Base-by-base conservation (phyloP, 768 basidiomycete genomes). In the Megacollybia marginata region DNA sequence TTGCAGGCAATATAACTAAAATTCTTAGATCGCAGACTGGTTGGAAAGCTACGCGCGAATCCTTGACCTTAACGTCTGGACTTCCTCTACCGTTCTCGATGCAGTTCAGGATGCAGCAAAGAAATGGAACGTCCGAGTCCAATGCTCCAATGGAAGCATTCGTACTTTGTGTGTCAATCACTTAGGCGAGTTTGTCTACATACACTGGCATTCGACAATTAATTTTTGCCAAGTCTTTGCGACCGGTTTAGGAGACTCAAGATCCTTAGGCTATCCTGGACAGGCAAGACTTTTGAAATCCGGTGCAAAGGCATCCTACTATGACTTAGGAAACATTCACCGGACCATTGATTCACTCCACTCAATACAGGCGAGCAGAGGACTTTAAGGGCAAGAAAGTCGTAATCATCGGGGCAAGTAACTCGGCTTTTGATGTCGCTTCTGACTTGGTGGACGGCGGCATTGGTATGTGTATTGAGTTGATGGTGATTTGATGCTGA, bases 341-440 rank as follows among this genome's bases (percentile, higher is more conserved):
- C 54, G 85, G 85, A 4, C 59, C 69, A 38, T 53, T 71, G 1
- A 42, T 76, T 1, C 85, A 87, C 58, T 81, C 83, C 0, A 67
- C 68, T 1, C 53, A 71, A 18, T 78, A 79, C 60, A 74, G 69
- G 16, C 65, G 67, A 5, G 78, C 78, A 0, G 53, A 62, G 2
- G 75, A 75, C 32, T 74, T 77, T 54, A 50, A 64, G 5, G 82
- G 82, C 7, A 85, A 85, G 68, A 83, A 79, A 55, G 82, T 76
- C 5, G 68, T 85, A 1, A 69, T 87, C n/a, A 68, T 88, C 2
- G 84, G 85, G 12, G 75, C 83, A n/a, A 79, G 80, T 40, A 83
- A 76, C 46, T 82, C 83, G 16, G 75, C 75, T 76, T 57, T 13
- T 49, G 75, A 78, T 57, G 67, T 76, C 19, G 66, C 67, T 11